phyloP scores from a whole-genome alignment of 805 yeast species.

The Ogataea pilisensis region DNA sequence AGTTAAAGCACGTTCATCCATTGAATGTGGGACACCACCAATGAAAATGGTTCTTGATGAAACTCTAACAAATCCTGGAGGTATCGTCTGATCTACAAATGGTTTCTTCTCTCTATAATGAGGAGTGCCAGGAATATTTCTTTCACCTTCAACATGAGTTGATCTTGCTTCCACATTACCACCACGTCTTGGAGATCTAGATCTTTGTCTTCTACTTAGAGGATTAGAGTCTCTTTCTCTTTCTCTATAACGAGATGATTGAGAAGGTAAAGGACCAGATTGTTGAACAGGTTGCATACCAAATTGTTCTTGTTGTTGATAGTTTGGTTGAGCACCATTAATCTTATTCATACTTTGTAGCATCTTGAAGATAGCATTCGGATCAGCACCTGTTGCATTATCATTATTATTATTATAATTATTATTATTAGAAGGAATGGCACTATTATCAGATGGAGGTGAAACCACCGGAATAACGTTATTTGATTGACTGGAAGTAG shows the following conservation, averaged over 20 bases:
- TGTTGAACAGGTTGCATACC: slow-evolving; percentile 17
- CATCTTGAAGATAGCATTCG: slow-evolving; percentile 46
- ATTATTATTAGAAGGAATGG: no score
- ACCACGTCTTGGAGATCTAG: slow-evolving; percentile 44
- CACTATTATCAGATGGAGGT: no score
- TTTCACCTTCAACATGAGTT: slow-evolving; percentile 47
- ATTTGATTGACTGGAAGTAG: slow-evolving; percentile 24
- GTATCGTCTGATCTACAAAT: slow-evolving; percentile 63
- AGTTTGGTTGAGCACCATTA: slow-evolving; percentile 20
- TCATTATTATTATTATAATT: slow-evolving; percentile 9
- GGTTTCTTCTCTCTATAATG: slow-evolving; percentile 76
- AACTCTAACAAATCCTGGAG: slow-evolving; percentile 77
- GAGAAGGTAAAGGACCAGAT: slow-evolving; percentile 20
- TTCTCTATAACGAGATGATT: slow-evolving; percentile 23
- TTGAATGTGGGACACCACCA: slow-evolving; percentile 85
- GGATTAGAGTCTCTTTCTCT: slow-evolving; percentile 26
- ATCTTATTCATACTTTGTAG: slow-evolving; percentile 45
- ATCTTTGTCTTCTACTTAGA: slow-evolving; percentile 46
- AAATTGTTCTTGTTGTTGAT: slow-evolving; percentile 20
- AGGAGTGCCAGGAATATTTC: slow-evolving; percentile 64
- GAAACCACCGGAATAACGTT: background rate
- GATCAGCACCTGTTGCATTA: slow-evolving; percentile 27
- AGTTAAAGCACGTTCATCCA: slow-evolving; percentile 72
- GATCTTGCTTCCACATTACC: slow-evolving; percentile 24
- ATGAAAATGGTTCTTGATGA: slow-evolving; percentile 86